Percentiles rank a stretch among this genome's conserved stretches.
Conservation (phyloP, 192 early-diverging fungal species). For the Gigaspora rosea region DNA sequence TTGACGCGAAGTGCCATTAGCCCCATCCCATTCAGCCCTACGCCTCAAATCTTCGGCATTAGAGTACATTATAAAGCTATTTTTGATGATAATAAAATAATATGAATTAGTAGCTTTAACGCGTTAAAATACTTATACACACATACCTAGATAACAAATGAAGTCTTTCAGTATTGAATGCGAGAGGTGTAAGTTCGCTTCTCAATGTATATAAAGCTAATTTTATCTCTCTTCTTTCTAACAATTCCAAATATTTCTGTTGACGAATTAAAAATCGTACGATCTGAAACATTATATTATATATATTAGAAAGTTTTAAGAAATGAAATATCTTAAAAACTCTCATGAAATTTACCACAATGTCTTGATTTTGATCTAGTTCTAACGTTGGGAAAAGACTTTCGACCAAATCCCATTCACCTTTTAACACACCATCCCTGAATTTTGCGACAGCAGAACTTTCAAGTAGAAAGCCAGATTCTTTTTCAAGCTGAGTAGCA, state of each 20-base stretch:
- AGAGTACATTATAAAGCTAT: constrained; percentile 72
- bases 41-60: constrained; percentile 65
- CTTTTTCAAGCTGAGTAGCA: constrained; percentile 67
- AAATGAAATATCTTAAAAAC: constrained; percentile 2
- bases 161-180: constrained; percentile 65
- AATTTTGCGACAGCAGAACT: constrained; percentile 68
- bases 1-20: constrained; percentile 66
- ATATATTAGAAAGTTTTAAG: constrained; percentile 8
- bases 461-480: constrained; percentile 82
- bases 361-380: constrained; percentile 39
- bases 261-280: constrained; percentile 77
- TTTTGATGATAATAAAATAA: background rate
- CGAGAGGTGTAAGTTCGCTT: constrained; percentile 76
- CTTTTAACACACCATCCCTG: constrained; percentile 69
- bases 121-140: background rate
- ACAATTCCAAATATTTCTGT: constrained; percentile 90
- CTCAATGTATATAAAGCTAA: constrained; percentile 77
- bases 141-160: constrained; percentile 75
- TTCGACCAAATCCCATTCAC: constrained; percentile 77
- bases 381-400: constrained; percentile 53
- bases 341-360: constrained; percentile 34
- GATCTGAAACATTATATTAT: constrained; percentile 4
- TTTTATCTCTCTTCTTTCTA: constrained; percentile 71
- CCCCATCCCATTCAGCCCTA: constrained; percentile 81
- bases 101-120: background rate